phyloP scores from a whole-genome alignment of 495 filamentous ascomycete species.

The Penicillium arizonense region DNA sequence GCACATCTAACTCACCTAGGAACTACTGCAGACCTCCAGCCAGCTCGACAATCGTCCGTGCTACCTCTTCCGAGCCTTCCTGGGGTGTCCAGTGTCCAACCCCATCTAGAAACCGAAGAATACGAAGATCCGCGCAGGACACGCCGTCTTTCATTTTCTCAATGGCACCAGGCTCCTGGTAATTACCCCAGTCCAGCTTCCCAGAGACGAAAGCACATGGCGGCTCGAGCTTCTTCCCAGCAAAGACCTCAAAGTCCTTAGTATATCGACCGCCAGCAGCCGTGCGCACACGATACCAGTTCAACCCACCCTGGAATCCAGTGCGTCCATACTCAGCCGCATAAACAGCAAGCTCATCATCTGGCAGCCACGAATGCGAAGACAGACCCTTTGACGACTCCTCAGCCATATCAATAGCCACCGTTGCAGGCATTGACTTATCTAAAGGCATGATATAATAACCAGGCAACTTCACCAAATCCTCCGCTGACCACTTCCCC shows the following conservation, averaged over 20 bases:
- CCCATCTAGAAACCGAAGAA: conserved; percentile 50
- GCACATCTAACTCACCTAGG: not conserved
- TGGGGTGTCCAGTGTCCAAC: conserved; percentile 70
- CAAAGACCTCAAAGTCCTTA: conserved; percentile 57
- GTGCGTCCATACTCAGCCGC: conserved; percentile 59
- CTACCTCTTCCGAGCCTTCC: conserved; percentile 57
- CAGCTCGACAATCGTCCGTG: conserved; percentile 48
- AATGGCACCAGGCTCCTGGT: conserved; percentile 62
- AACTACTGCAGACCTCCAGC: conserved; percentile 5
- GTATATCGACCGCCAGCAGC: conserved; percentile 38
- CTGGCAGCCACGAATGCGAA: conserved; percentile 50
- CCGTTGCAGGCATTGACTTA: conserved; percentile 54
- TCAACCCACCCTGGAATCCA: conserved; percentile 69
- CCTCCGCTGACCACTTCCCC: conserved; percentile 50
- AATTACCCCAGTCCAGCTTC: conserved; percentile 63
- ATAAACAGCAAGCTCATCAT: conserved; percentile 59
- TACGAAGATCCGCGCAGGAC: conserved; percentile 51
- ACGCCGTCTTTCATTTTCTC: conserved; percentile 49
- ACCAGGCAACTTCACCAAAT: conserved; percentile 57
- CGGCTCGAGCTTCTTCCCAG: conserved; percentile 61
- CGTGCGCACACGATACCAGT: conserved; percentile 65
- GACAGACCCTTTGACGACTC: conserved; percentile 36
- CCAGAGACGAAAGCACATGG: conserved; percentile 60
- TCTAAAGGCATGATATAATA: conserved; percentile 68
- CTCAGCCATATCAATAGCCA: conserved; percentile 50